Percentiles rank a stretch among this genome's conserved stretches.
Conservation (phyloP, 352 stramenopile species). For the Bremia lactucae region DNA sequence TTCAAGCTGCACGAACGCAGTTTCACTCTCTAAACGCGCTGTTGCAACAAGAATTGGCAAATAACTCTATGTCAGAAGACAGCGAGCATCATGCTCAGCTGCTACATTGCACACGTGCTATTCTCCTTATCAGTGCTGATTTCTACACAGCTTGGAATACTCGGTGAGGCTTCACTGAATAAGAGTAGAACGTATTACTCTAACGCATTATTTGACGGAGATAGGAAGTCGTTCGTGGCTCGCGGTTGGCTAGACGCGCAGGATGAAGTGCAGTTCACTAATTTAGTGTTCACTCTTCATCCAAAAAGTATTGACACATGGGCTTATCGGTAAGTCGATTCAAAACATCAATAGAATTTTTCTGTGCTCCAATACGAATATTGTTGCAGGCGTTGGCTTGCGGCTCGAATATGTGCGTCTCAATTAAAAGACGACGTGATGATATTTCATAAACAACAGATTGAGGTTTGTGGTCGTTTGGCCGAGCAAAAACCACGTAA, state of each 20-base stretch:
- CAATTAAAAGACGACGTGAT: constrained; percentile 12
- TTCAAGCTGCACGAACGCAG: constrained; percentile 36
- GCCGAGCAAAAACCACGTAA: constrained; percentile 62
- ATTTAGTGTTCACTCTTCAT: constrained; percentile 66
- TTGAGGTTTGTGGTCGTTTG: constrained; percentile 36
- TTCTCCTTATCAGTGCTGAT: constrained; percentile 69
- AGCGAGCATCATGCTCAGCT: constrained; percentile 17
- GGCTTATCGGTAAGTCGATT: constrained; percentile 47
- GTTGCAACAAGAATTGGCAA: constrained; percentile 7
- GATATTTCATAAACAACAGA: constrained; percentile 39
- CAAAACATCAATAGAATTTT: background rate
- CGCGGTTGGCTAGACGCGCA: constrained; percentile 25
- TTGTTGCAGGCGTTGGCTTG: constrained; percentile 37
- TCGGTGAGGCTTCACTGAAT: constrained; percentile 21
- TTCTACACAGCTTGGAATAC: constrained; percentile 84
- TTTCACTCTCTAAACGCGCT: constrained; percentile 39
- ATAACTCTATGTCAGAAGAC: constrained; percentile 3
- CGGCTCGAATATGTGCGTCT: constrained; percentile 22
- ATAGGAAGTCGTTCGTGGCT: constrained; percentile 48
- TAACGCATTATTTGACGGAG: too few species aligned
- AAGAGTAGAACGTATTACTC: too few species aligned
- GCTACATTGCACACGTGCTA: constrained; percentile 40
- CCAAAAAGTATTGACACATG: constrained; percentile 84
- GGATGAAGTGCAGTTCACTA: constrained; percentile 52
- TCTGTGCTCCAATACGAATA: constrained; percentile 1